phyloP scores from a whole-genome alignment of 2,329 filamentous ascomycete genomes.

The Talaromyces sp. region DNA sequence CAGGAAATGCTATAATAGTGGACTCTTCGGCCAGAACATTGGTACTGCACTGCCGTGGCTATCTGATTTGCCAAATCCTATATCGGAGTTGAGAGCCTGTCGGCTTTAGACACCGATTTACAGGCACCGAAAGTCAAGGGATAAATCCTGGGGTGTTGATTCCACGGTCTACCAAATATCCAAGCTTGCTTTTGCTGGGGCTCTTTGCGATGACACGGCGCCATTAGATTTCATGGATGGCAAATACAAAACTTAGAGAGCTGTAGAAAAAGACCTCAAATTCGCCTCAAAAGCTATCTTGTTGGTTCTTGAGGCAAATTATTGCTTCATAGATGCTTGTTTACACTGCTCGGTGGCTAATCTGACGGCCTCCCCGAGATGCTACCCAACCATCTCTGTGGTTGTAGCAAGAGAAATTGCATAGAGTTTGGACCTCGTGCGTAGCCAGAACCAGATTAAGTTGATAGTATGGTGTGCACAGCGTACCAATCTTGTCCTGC shows the following conservation, averaged over 20 bases:
- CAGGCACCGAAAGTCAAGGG: conserved; percentile 6
- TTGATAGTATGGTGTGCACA: conserved; percentile 9
- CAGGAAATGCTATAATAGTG: no score
- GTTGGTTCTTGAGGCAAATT: conserved; percentile 15
- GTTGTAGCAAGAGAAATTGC: conserved; percentile 10
- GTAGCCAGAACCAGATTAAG: conserved; percentile 12
- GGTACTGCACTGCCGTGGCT: no score
- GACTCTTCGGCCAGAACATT: no score
- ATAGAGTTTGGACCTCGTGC: conserved; percentile 10
- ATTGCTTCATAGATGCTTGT: background rate
- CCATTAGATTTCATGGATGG: conserved; percentile 16
- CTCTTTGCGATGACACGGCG: conserved; percentile 14
- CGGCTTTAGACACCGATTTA: conserved; percentile 23
- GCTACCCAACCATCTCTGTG: conserved; percentile 6
- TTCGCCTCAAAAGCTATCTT: conserved; percentile 15
- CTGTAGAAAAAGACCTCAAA: conserved; percentile 19
- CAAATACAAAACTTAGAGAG: conserved; percentile 14
- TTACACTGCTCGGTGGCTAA: conserved; percentile 18
- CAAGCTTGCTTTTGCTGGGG: background rate
- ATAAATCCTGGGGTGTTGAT: conserved; percentile 11
- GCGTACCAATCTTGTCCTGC: conserved; percentile 10
- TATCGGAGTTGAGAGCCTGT: conserved; percentile 20
- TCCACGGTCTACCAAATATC: conserved; percentile 16
- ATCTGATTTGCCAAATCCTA: background rate
- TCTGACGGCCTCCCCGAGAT: conserved; percentile 4